Conservation (phyloP, 2,329 filamentous ascomycete species). For the Madurella mycetomatis region DNA sequence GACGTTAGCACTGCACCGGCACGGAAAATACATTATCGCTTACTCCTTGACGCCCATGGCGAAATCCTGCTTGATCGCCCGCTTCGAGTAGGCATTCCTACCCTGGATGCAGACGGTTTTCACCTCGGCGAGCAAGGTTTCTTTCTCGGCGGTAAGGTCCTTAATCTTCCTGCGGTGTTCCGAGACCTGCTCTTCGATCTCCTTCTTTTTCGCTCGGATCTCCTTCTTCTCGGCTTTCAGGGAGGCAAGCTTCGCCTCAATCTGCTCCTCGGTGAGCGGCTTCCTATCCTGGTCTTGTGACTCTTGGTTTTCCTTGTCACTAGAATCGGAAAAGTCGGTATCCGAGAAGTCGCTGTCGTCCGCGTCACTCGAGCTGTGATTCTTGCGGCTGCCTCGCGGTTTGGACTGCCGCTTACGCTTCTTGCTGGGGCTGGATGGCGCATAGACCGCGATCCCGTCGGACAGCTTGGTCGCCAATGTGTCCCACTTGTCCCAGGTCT, state of each 20-base stretch:
- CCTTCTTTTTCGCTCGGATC: slow-evolving; percentile 18
- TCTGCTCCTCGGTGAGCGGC: slow-evolving; percentile 18
- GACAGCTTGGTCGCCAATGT: slow-evolving; percentile 14
- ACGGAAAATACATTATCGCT: slow-evolving; percentile 10
- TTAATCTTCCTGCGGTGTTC: slow-evolving; percentile 23
- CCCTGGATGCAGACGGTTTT: slow-evolving; percentile 46
- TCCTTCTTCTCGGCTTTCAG: slow-evolving; percentile 26
- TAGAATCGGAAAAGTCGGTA: slow-evolving; percentile 11
- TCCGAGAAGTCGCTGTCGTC: slow-evolving; percentile 19
- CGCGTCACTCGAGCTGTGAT: slow-evolving; percentile 9
- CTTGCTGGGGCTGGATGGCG: slow-evolving; percentile 15
- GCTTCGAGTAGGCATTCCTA: slow-evolving; percentile 53
- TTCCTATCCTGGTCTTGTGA: not conserved
- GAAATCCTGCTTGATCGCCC: slow-evolving; percentile 56
- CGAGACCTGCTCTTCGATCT: slow-evolving; percentile 10
- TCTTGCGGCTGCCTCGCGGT: slow-evolving; percentile 18
- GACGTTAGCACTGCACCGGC: slow-evolving; percentile 1
- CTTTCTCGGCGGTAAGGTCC: slow-evolving; percentile 23
- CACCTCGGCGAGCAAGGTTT: slow-evolving; percentile 25
- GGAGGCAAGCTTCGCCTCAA: slow-evolving; percentile 31
- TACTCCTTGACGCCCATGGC: slow-evolving; percentile 55
- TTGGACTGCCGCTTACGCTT: slow-evolving; percentile 24
- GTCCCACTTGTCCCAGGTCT: slow-evolving; percentile 24
- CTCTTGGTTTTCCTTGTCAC: slow-evolving; percentile 24
- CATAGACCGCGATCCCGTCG: slow-evolving; percentile 23